Evolutionary conservation across 495 filamentous ascomycete species (phyloP), one percentile per base, ranked within the genome.

Genomic region (Neurospora sublineolata): DNA sequence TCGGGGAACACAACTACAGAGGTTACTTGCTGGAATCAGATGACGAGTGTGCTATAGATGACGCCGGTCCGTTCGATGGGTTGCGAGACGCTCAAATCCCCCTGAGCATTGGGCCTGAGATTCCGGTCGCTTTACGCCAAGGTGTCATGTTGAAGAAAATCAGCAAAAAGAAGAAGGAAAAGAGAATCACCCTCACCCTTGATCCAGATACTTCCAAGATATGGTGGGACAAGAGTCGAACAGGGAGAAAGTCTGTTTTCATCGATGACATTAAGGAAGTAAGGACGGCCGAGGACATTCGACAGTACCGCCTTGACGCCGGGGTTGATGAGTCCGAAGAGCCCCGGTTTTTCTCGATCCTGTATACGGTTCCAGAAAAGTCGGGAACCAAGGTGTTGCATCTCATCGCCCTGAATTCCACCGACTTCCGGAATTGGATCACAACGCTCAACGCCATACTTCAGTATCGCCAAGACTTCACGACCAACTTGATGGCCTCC

Each of bases 201-300:
- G 92, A 98, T 76, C 85, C 90, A 27, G 90, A 93, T 69, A 86
- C 91, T 7, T 93, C 90, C 67, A 95, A 93, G 79, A 92, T 98
- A 40, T 89, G 84, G 39, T 99, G 95, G 95, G 90, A 96, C 80
- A 87, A 87, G 18, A 89, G 86, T 4, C 92, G 92, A 68, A 87
- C 90, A 0, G 52, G 52, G 27, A 86, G 89, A 1, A 97, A 97
- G 73, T 87, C 86, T 20, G 91, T 99, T 74, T 96, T 96, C 77
- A 90, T 99, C 71, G 95, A 99, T 74, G 93, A 99, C 77, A 94
- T 99, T 76, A 90, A 90, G 75, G 93, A 97, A 73, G 92, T 99
- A 58, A 89, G 93, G 69, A 87, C 89, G 41, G 94, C 93, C 41
- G 85, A 88, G n/a, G 93, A 97, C 77, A 93, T 94, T 40, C 86